These are phyloP conservation scores for Scortechinia acanthostroma DNA, from an alignment of 2,329 filamentous ascomycete genomes.

Conservation along the genomic window DNA sequence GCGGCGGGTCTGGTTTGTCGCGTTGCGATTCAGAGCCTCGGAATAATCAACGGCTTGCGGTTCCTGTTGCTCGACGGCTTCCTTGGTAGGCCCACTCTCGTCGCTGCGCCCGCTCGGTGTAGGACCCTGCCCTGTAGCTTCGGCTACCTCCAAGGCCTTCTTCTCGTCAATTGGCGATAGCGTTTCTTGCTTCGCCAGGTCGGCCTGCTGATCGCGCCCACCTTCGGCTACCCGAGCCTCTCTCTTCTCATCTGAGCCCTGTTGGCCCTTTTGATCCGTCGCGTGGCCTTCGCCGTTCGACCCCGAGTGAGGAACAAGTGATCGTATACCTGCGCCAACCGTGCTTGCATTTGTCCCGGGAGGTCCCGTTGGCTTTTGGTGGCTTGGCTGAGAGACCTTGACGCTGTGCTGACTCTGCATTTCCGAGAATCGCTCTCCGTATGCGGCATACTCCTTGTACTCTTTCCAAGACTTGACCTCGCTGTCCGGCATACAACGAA, in stretches of 20 bases:
- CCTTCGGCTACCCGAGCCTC: neutral
- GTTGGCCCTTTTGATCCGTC: neutral
- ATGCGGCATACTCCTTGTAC: conserved; percentile 77
- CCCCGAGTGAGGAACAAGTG: neutral
- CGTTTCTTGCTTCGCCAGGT: neutral
- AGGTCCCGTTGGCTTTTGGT: conserved; percentile 7
- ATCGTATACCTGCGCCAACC: neutral
- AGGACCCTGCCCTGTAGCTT: neutral
- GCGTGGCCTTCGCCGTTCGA: no score
- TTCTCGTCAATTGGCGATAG: conserved; percentile 1
- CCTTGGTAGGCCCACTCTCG: neutral
- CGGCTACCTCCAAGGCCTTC: neutral
- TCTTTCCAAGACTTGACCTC: conserved; percentile 90
- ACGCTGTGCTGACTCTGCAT: conserved; percentile 45
- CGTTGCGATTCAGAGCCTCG: conserved; percentile 11
- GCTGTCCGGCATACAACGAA: conserved; percentile 93
- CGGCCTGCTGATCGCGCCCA: neutral
- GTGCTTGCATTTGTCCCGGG: conserved; percentile 8
- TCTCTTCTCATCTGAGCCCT: neutral
- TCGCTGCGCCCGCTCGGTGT: no score
- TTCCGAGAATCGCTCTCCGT: conserved; percentile 71
- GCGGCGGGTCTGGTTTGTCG: conserved; percentile 55
- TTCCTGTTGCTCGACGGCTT: neutral
- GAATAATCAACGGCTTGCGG: neutral
- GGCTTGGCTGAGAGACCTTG: conserved; percentile 35